These are phyloP conservation scores for Omphalotus olearius DNA, from an alignment of 1,284 basidiomycete species.

Conservation along the genomic window DNA sequence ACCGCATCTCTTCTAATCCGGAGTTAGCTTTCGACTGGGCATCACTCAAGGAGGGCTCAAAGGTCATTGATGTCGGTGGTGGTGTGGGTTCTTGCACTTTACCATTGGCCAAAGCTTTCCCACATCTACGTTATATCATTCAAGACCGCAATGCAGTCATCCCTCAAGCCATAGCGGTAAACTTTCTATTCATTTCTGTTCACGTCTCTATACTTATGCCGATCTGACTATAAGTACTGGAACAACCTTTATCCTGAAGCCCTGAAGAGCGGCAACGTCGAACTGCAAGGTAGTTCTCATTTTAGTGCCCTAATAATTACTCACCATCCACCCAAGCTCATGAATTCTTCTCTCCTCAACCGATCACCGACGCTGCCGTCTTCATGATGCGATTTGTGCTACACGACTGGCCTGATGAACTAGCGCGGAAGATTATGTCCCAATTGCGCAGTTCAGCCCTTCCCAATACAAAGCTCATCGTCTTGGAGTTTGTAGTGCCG, in stretches of 20 bases:
- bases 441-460: constrained; percentile 19
- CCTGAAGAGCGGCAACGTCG: background rate
- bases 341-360: constrained; percentile 23
- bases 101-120: constrained; percentile 22
- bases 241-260: background rate
- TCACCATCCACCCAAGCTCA: constrained; percentile 14
- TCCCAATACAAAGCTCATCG: constrained; percentile 17
- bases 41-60: constrained; percentile 22
- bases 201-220: too few species aligned
- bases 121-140: constrained; percentile 30
- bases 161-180: constrained; percentile 26
- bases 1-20: background rate
- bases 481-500: constrained; percentile 21
- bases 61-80: constrained; percentile 41
- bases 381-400: constrained; percentile 21
- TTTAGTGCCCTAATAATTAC: too few species aligned
- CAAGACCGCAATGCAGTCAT: constrained; percentile 33
- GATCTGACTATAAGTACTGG: constrained; percentile 6
- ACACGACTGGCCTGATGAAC: constrained; percentile 26
- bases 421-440: constrained; percentile 18
- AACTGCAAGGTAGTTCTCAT: background rate
- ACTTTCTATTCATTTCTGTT: background rate
- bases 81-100: constrained; percentile 33
- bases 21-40: constrained; percentile 30
- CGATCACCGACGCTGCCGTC: constrained; percentile 18